Base-by-base conservation (phyloP, 768 basidiomycete genomes). In the Agaricus sinodeliciosus region DNA sequence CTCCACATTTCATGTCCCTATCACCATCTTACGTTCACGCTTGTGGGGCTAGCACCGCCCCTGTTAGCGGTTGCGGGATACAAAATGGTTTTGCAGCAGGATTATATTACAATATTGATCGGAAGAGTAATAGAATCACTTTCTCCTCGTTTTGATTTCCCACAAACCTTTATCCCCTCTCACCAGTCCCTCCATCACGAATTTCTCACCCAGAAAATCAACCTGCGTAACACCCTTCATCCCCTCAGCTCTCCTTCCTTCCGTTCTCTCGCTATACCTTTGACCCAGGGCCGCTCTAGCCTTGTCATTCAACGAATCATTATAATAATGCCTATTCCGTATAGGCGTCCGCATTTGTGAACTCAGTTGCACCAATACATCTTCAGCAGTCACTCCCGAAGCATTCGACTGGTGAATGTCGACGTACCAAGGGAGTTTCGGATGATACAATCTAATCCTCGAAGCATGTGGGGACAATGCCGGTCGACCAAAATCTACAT, bases 361-460 rank as follows among this genome's bases (percentile, higher is more conserved):
- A 47, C 69, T 74, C 43, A 85, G 63, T 54, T 77, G 74, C 28
- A 58, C 53, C 47, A 86, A 65, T 13, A 87, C 68, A 55, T 86
- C 81, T 31, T 67, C 67, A 2, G 87, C 67, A 4, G 82, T 81
- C 49, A 85, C 72, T n/a, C 83, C 84, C 19, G 76, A 66, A 2
- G 73, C 71, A 39, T 75, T 70, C 7, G 63, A 63, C 37, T 74
- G 65, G 19, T 61, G 60, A 15, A 85, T 69, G 57, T 86, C 84
- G 62, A 87, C 75, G 65, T 78, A 83, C 85, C 85, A 87, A 0
- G 85, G 85, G 0, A 84, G 66, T 34, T 70, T 67, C 0, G 75
- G 65, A 63, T 84, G 81, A 59, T 73, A 80, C 46, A 87, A 60
- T 11, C 81, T 79, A 69, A 86, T 75, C 51, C 65, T 65, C 4